These are phyloP conservation scores for Schwanniomyces polymorphus DNA, from an alignment of 805 yeast genomes.

Conservation along the genomic window DNA sequence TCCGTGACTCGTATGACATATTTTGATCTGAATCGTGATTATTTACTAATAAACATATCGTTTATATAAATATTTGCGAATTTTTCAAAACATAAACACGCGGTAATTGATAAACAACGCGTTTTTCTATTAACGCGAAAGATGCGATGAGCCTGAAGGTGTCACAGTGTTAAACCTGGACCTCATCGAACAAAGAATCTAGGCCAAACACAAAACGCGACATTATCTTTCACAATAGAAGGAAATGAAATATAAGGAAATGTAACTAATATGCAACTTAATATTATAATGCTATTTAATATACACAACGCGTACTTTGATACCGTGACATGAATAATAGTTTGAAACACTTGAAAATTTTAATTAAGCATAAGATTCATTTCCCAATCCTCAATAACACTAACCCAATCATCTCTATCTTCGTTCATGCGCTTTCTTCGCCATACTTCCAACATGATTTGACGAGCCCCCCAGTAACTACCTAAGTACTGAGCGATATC, in stretches of 20 bases:
- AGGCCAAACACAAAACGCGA: not conserved
- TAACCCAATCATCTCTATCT: constrained; percentile 69
- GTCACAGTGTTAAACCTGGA: not conserved
- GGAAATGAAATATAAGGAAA: not conserved
- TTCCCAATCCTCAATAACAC: constrained; percentile 80
- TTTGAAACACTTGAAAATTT: not conserved
- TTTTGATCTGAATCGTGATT: not conserved
- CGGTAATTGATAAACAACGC: constrained; percentile 1
- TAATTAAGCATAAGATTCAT: constrained; percentile 74
- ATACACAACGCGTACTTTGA: not conserved
- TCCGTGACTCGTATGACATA: not conserved
- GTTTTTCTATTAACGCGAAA: not conserved
- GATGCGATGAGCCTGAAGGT: not conserved
- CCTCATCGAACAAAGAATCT: not conserved
- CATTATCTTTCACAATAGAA: not conserved
- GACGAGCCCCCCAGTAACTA: constrained; percentile 83
- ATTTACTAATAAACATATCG: not conserved
- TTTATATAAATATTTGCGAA: not conserved
- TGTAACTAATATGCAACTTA: not conserved
- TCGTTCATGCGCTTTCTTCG: constrained; percentile 63
- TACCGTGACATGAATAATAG: not conserved
- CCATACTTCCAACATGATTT: constrained; percentile 86
- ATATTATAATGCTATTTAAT: not conserved
- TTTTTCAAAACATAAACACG: constrained; percentile 2
- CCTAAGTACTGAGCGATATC: constrained; percentile 57